Percentiles rank a stretch among this genome's conserved stretches.
phyloP scores from a whole-genome alignment of 148 eudicot genomes.

The Agrostemma githago region DNA sequence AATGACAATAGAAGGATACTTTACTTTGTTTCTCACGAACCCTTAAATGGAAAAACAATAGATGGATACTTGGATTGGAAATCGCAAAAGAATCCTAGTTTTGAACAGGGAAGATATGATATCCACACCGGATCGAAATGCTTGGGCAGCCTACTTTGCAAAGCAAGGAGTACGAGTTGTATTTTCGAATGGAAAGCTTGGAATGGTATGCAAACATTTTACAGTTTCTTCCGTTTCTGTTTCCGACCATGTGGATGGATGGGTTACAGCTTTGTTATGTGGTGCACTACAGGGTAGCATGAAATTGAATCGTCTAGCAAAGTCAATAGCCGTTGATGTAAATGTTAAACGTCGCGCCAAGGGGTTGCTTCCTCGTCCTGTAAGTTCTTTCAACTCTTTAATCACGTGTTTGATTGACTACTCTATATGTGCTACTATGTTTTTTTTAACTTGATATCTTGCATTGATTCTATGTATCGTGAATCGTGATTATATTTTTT shows the following conservation, averaged over 20 bases:
- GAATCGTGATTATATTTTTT: conserved; percentile 6
- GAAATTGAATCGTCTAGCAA: conserved; percentile 80
- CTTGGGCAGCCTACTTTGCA: conserved; percentile 87
- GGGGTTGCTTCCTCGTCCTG: conserved; percentile 94
- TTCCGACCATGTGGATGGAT: not conserved
- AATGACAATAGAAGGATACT: not conserved
- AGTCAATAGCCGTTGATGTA: conserved; percentile 72
- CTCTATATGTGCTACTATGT: not conserved
- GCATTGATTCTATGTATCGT: not conserved
- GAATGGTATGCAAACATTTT: conserved; percentile 53
- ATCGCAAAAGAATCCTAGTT: conserved; percentile 79
- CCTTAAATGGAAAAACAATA: conserved; percentile 21
- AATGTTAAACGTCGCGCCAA: conserved; percentile 77
- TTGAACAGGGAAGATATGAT: conserved; percentile 99
- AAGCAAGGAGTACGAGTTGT: conserved; percentile 78
- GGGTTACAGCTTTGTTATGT: conserved; percentile 11
- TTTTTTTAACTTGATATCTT: not conserved
- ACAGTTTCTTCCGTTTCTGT: conserved; percentile 8
- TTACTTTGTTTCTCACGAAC: conserved; percentile 8
- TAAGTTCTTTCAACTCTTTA: conserved; percentile 31
- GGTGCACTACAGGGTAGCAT: conserved; percentile 67
- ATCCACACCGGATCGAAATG: conserved; percentile 82
- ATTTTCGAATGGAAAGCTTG: conserved; percentile 86
- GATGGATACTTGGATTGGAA: conserved; percentile 97
- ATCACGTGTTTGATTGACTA: not conserved